These are phyloP conservation scores for Rhodotorula glutinis DNA, from an alignment of 1,284 basidiomycete species.

Conservation along the genomic window DNA sequence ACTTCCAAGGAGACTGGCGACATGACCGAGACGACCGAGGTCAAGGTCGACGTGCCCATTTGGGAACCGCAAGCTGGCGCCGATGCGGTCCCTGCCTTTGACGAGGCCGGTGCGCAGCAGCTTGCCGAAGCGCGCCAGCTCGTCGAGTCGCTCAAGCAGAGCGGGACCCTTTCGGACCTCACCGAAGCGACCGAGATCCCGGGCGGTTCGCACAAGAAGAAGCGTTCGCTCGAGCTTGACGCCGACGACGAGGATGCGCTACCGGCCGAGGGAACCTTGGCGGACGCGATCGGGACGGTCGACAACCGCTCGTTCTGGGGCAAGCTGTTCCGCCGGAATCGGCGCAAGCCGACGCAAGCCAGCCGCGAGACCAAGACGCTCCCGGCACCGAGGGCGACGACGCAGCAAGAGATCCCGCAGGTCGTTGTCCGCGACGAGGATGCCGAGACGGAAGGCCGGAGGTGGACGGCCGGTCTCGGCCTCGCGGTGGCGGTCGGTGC, in stretches of 20 bases:
- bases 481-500: slow-evolving; percentile 38
- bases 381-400: slow-evolving; percentile 3
- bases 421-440: slow-evolving; percentile 21
- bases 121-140: slow-evolving; percentile 37
- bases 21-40: slow-evolving; percentile 37
- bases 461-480: slow-evolving; percentile 38
- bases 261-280: slow-evolving; percentile 23
- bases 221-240: slow-evolving; percentile 38
- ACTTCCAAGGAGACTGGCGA: slow-evolving; percentile 18
- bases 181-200: slow-evolving; percentile 22
- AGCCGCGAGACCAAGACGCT: slow-evolving; percentile 19
- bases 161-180: slow-evolving; percentile 31
- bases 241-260: slow-evolving; percentile 29
- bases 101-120: slow-evolving; percentile 36
- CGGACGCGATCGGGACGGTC: slow-evolving; percentile 21
- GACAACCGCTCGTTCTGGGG: slow-evolving; percentile 38
- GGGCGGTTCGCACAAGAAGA: slow-evolving; percentile 20
- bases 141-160: slow-evolving; percentile 39
- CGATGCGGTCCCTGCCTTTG: slow-evolving; percentile 18
- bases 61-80: slow-evolving; percentile 12
- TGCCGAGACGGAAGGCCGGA: slow-evolving; percentile 19
- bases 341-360: slow-evolving; percentile 24
- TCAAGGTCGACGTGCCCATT: slow-evolving; percentile 40
- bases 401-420: slow-evolving; percentile 9
- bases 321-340: slow-evolving; percentile 36